Percentiles rank a stretch among this genome's conserved stretches.
Conservation (phyloP, 768 basidiomycete species). For the Mycena vulgaris region DNA sequence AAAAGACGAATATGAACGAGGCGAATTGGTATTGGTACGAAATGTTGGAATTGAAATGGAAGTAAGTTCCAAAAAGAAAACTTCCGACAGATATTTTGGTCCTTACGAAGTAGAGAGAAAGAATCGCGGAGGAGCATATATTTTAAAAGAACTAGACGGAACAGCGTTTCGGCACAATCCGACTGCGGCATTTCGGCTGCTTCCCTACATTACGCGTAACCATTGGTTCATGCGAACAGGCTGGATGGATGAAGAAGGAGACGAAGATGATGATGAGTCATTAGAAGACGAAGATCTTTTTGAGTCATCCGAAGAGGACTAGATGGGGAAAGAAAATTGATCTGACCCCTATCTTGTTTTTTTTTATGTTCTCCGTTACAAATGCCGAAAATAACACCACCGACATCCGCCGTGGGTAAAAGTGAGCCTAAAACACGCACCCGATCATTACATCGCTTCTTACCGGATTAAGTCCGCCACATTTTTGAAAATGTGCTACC, state of each 20-base stretch:
- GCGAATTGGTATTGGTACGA: not conserved
- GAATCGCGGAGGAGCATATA: not conserved
- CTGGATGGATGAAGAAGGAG: not conserved
- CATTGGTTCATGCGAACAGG: slow-evolving; percentile 2
- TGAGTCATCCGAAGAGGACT: not conserved
- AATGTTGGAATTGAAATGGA: not conserved
- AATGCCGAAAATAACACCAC: no score
- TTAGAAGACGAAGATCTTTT: not conserved
- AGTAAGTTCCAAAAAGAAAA: not conserved
- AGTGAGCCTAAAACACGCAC: no score
- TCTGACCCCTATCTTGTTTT: no score
- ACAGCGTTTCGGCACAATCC: not conserved
- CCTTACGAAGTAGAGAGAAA: not conserved
- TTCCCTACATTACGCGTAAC: not conserved
- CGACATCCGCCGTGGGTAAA: no score
- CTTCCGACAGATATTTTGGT: not conserved
- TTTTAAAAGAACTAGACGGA: not conserved
- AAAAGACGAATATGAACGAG: not conserved
- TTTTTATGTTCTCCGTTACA: no score
- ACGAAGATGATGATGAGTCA: not conserved
- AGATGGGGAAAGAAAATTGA: not conserved
- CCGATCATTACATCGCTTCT: no score
- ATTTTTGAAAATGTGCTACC: no score
- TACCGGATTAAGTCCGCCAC: no score
- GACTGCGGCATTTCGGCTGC: not conserved